These are phyloP conservation scores for Herpetospermum pedunculosum DNA, from an alignment of 306 rosid genomes.

Conservation along the genomic window DNA sequence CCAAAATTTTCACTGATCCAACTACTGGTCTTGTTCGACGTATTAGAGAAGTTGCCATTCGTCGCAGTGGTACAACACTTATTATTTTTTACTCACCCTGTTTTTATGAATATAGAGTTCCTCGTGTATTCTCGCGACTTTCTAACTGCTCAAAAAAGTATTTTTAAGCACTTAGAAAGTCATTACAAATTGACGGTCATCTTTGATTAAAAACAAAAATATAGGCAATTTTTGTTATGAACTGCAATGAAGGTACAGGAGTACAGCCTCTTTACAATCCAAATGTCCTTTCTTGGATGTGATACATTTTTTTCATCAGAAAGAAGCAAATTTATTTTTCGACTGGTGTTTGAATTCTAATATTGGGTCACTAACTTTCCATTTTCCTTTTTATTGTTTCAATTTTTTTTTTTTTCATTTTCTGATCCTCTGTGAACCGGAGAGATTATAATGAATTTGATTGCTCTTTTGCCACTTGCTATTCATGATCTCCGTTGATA, in stretches of 20 bases:
- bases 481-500: neutral
- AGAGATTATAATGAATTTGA: neutral
- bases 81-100: neutral
- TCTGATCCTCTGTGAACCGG: neutral
- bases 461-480: neutral
- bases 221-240: neutral
- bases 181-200: no score
- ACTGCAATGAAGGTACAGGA: neutral
- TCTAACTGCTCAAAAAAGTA: no score
- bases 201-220: neutral
- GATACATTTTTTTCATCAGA: neutral
- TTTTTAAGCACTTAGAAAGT: no score
- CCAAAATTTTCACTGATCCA: constrained; percentile 59
- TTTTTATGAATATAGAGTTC: neutral
- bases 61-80: constrained; percentile 43
- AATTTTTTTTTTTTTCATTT: neutral
- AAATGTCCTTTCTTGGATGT: neutral
- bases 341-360: neutral
- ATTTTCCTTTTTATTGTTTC: neutral
- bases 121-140: neutral
- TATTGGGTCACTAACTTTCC: neutral
- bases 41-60: constrained; percentile 66
- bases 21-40: constrained; percentile 65
- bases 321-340: neutral
- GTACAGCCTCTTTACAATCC: neutral